phyloP scores from a whole-genome alignment of 2,329 filamentous ascomycete genomes.

The Fusarium chlamydosporum region DNA sequence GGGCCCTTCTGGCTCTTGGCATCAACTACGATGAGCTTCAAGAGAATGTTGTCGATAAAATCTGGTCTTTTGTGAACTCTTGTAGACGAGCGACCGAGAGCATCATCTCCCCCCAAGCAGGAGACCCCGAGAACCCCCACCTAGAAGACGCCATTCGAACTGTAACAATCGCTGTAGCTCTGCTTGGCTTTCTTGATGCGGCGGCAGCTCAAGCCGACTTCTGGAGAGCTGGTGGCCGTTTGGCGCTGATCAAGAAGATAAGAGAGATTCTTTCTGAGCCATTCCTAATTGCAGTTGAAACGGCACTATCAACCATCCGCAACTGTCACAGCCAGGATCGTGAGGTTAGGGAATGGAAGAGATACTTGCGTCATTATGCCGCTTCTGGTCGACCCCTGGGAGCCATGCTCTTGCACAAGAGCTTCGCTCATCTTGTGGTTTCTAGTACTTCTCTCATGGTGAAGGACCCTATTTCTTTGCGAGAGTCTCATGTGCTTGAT shows the following conservation, averaged over 20 bases:
- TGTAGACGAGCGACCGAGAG: constrained; percentile 74
- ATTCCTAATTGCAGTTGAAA: constrained; percentile 89
- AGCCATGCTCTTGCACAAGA: constrained; percentile 90
- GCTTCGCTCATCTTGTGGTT: constrained; percentile 87
- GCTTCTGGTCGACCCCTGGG: constrained; percentile 84
- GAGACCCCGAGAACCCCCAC: constrained; percentile 70
- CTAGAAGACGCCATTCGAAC: constrained; percentile 77
- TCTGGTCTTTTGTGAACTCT: constrained; percentile 80
- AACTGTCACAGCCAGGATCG: constrained; percentile 78
- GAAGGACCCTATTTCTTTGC: constrained; percentile 71
- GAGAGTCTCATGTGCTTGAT: constrained; percentile 77
- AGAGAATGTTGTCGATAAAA: constrained; percentile 73
- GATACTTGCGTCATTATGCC: constrained; percentile 86
- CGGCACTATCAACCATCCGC: constrained; percentile 89
- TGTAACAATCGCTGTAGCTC: constrained; percentile 82
- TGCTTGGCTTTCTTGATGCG: constrained; percentile 92
- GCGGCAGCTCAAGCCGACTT: constrained; percentile 83
- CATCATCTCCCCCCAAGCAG: constrained; percentile 66
- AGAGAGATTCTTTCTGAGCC: constrained; percentile 83
- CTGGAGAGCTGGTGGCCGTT: constrained; percentile 81
- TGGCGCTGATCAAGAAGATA: constrained; percentile 79
- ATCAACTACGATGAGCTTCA: constrained; percentile 78
- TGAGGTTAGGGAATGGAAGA: constrained; percentile 86
- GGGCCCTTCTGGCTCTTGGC: constrained; percentile 85
- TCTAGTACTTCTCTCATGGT: constrained; percentile 82